Evolutionary conservation across 371 early-diverging fungal genomes (phyloP).

Genomic region (Coemansia sp.): DNA sequence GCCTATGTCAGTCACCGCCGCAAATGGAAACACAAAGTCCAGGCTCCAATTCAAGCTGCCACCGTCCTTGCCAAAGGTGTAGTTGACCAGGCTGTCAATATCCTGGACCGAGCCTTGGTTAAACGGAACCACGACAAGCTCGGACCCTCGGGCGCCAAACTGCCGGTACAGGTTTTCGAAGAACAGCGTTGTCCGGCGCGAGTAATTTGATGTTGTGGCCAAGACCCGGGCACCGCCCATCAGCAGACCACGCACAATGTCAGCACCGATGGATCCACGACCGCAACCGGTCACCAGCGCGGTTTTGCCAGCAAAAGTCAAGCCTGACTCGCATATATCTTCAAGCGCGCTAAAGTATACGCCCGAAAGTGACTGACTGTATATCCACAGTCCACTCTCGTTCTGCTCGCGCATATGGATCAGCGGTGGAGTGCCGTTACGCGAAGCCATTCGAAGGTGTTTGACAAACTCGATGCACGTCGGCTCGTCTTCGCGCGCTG

Average conservation of each 20-base stretch:
- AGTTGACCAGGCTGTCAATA: conserved; percentile 76
- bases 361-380: conserved; percentile 62
- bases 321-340: conserved; percentile 61
- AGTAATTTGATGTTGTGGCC: conserved; percentile 92
- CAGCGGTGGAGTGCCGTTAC: conserved; percentile 58
- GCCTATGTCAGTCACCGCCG: conserved; percentile 89
- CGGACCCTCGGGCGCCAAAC: conserved; percentile 83
- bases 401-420: conserved; percentile 71
- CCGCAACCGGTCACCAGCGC: conserved; percentile 92
- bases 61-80: conserved; percentile 64
- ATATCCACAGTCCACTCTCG: conserved; percentile 57
- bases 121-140: conserved; percentile 89
- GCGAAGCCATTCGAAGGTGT: conserved; percentile 8
- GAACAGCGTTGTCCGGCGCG: conserved; percentile 76
- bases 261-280: conserved; percentile 88
- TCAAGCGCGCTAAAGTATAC: conserved; percentile 72
- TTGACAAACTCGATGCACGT: conserved; percentile 10
- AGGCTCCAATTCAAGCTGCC: conserved; percentile 92
- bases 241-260: conserved; percentile 83
- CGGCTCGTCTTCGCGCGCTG: neutral
- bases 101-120: conserved; percentile 92
- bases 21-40: conserved; percentile 92
- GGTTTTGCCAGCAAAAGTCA: conserved; percentile 79
- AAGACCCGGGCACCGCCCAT: conserved; percentile 91
- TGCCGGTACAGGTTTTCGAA: conserved; percentile 88